A percentile compares a stretch with the other conserved stretches of the same genome.
Conservation (phyloP, 192 early-diverging fungal genomes). For the Umbelopsis ramanniana region DNA sequence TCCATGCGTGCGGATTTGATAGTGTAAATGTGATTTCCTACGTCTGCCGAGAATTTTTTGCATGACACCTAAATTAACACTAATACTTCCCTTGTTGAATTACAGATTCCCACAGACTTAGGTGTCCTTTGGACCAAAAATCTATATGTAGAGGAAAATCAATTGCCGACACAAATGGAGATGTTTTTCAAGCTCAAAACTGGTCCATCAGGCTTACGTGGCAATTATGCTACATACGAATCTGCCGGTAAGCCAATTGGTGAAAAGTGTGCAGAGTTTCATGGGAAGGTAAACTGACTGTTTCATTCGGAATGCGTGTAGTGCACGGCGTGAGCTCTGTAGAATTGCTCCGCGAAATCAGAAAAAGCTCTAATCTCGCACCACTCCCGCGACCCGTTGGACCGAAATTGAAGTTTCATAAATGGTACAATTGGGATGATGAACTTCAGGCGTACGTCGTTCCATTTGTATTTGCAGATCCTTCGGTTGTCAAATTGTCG, state of each 20-base stretch:
- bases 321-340: constrained; percentile 52
- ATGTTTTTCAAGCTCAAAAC: constrained; percentile 58
- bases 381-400: constrained; percentile 51
- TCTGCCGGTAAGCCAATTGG: constrained; percentile 49
- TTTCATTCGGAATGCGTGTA: constrained; percentile 20
- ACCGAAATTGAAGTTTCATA: constrained; percentile 49
- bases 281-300: background rate
- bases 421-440: constrained; percentile 49
- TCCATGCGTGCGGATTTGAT: constrained; percentile 68
- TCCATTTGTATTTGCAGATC: constrained; percentile 59
- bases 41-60: background rate
- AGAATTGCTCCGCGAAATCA: constrained; percentile 47
- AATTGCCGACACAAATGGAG: constrained; percentile 58
- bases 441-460: constrained; percentile 52
- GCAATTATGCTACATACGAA: constrained; percentile 69
- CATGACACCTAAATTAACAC: no score
- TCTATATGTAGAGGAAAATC: constrained; percentile 42
- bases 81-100: constrained; percentile 21
- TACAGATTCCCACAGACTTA: constrained; percentile 67
- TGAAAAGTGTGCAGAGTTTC: background rate
- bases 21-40: constrained; percentile 28
- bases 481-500: constrained; percentile 52
- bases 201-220: constrained; percentile 53
- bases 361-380: constrained; percentile 45
- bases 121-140: constrained; percentile 64